These are phyloP conservation scores for Cladophialophora exuberans DNA, from an alignment of 2,329 filamentous ascomycete genomes.

Conservation along the genomic window DNA sequence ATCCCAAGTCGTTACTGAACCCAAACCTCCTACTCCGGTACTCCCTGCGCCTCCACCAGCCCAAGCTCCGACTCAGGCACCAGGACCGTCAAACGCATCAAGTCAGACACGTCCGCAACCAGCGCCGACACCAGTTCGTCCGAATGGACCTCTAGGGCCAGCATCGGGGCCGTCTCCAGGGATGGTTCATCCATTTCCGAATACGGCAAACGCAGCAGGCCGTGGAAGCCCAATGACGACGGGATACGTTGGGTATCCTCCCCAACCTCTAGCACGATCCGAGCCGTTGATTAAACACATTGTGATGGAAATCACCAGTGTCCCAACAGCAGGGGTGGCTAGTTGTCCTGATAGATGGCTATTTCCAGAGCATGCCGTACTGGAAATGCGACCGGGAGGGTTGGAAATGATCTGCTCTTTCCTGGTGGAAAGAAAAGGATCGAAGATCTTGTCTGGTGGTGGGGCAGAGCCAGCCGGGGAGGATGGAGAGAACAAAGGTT, in stretches of 20 bases:
- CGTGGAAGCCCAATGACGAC: constrained; percentile 17
- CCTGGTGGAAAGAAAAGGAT: constrained; percentile 46
- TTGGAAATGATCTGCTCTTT: constrained; percentile 50
- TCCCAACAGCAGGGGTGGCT: constrained; percentile 44
- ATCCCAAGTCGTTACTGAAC: background rate
- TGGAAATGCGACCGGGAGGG: constrained; percentile 45
- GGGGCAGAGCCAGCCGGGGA: constrained; percentile 10
- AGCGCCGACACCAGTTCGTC: constrained; percentile 35
- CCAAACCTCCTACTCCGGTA: constrained; percentile 15
- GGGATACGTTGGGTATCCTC: constrained; percentile 28
- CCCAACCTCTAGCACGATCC: constrained; percentile 40
- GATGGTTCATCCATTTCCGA: constrained; percentile 25
- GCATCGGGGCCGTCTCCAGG: constrained; percentile 20
- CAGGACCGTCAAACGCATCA: constrained; percentile 11
- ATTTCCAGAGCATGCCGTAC: constrained; percentile 53
- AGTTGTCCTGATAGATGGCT: constrained; percentile 52
- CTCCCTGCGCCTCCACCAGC: constrained; percentile 13
- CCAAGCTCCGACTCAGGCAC: constrained; percentile 8
- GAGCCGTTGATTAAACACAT: constrained; percentile 50
- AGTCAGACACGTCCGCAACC: constrained; percentile 18
- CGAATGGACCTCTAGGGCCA: constrained; percentile 20
- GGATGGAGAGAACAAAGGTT: constrained; percentile 31
- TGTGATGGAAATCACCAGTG: constrained; percentile 48
- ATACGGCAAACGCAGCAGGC: constrained; percentile 27
- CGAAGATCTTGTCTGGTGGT: constrained; percentile 21